phyloP scores from a whole-genome alignment of 305 asterid genomes.

The Fraxinus nigra region DNA sequence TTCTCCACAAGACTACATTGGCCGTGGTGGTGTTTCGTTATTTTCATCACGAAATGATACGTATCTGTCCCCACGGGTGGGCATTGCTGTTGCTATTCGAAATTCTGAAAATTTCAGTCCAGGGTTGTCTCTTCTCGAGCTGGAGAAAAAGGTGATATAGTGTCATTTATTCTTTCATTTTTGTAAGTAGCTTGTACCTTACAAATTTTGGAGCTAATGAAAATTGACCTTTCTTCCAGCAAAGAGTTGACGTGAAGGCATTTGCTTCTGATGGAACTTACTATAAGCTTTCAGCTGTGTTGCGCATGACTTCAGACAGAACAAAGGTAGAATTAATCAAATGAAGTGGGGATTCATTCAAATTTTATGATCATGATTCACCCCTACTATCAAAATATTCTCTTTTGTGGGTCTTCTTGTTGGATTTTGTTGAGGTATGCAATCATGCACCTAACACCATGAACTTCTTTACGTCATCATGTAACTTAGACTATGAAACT shows the following conservation, averaged over 20 bases:
- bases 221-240: slow-evolving; percentile 54
- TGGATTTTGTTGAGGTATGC: slow-evolving; percentile 13
- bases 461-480: background rate
- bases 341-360: slow-evolving; percentile 4
- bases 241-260: slow-evolving; percentile 88
- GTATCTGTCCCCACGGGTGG: slow-evolving; percentile 92
- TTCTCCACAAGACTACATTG: slow-evolving; percentile 97
- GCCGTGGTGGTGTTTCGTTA: slow-evolving; percentile 89
- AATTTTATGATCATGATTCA: slow-evolving; percentile 7
- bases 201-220: slow-evolving; percentile 9
- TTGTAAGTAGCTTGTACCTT: background rate
- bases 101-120: slow-evolving; percentile 77
- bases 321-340: slow-evolving; percentile 66
- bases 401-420: slow-evolving; percentile 1
- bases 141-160: slow-evolving; percentile 90
- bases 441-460: background rate
- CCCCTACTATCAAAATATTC: slow-evolving; percentile 1
- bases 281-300: slow-evolving; percentile 88
- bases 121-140: slow-evolving; percentile 94
- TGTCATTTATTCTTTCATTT: slow-evolving; percentile 18
- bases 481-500: background rate
- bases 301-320: slow-evolving; percentile 98
- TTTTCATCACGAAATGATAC: slow-evolving; percentile 88
- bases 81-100: slow-evolving; percentile 84
- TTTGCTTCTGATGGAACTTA: slow-evolving; percentile 72